Base-by-base conservation (phyloP, 768 basidiomycete species). In the Butyriboletus loyo region DNA sequence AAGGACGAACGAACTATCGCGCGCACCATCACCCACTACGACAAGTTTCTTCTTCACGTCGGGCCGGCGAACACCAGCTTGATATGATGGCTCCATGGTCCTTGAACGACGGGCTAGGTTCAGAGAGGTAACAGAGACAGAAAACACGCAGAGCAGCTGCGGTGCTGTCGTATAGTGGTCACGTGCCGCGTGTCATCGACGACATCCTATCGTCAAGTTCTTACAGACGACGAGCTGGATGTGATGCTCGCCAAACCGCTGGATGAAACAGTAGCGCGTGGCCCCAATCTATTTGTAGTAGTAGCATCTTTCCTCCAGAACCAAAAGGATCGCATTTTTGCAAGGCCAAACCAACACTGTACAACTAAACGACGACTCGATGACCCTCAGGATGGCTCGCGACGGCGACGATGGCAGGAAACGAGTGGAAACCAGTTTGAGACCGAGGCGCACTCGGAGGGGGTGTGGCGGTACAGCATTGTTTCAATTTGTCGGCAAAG, bases 31-130 rank as follows among this genome's bases (percentile, higher is more conserved):
- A 54, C 88, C 89, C 32, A 92, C 89, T 40, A 93, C 91, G 46
- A 93, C 91, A 37, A 93, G 80, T 69, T 93, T 93, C 63, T 84
- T 83, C 76, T 93, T 93, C 55, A 87, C 64, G 65, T 92, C 91
- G 52, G 91, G 91, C 65, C 86, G 73, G 55, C 82, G 77, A 57
- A 68, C 58, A 28, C 54, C 54, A 45, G 57, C 53, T 46, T 67
- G 66, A 9, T 59, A 62, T 37, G 61, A 57, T 5, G 65, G 41
- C 4, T 69, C 68, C 68, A 69, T 69, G 25, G 34, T 21, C 19
- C 50, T 52, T 34, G 46, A 32, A 46, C 44, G 10, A 43, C 19
- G 46, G 22, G 40, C 35, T 31, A 19, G 39, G 9, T 11, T 38
- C 10, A 28, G 31, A 25, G 15, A 19, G 31, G 28, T 14, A n/a